Percentiles rank a stretch among this genome's conserved stretches.
Evolutionary conservation across 148 eudicot species (phyloP).

Genomic region (Salicornia ramosissima): DNA sequence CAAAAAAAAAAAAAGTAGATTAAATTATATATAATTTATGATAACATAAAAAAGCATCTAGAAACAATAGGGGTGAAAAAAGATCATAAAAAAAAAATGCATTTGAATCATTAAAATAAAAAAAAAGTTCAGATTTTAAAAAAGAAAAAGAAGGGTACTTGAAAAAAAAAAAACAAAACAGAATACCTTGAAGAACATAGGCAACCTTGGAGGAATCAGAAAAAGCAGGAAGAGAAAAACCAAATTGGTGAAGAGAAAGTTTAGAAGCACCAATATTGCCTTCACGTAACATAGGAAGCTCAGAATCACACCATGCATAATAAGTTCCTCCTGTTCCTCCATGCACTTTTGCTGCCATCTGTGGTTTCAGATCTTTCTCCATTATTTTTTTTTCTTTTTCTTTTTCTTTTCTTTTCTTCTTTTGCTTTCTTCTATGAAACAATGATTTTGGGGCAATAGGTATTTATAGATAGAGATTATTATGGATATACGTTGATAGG

Average conservation of each 20-base stretch:
- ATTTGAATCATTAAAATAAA: too few relatives aligned
- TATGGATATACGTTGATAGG: too few relatives aligned
- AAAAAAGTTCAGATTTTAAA: too few relatives aligned
- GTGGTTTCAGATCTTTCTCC: conserved; percentile 67
- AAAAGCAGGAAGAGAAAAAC: conserved; percentile 67
- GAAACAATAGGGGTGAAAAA: too few relatives aligned
- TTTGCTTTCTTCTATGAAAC: neutral
- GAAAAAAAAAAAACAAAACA: too few relatives aligned
- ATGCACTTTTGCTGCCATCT: conserved; percentile 39
- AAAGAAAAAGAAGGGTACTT: too few relatives aligned
- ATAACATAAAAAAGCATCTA: too few relatives aligned
- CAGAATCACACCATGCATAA: conserved; percentile 65
- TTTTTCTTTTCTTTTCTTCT: neutral
- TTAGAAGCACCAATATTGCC: conserved; percentile 81
- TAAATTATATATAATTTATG: too few relatives aligned
- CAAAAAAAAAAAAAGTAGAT: too few relatives aligned
- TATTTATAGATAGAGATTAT: too few relatives aligned
- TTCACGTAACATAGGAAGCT: conserved; percentile 64
- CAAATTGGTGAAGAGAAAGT: conserved; percentile 50
- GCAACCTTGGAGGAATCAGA: conserved; percentile 77
- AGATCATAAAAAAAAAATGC: too few relatives aligned
- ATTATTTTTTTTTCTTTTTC: conserved; percentile 28
- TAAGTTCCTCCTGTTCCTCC: conserved; percentile 72
- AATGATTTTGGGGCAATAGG: too few relatives aligned
- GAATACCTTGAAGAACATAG: conserved; percentile 85